Evolutionary conservation across 306 rosid genomes (phyloP), one percentile per base, ranked within the genome.

Genomic region (Trifolium repens): DNA sequence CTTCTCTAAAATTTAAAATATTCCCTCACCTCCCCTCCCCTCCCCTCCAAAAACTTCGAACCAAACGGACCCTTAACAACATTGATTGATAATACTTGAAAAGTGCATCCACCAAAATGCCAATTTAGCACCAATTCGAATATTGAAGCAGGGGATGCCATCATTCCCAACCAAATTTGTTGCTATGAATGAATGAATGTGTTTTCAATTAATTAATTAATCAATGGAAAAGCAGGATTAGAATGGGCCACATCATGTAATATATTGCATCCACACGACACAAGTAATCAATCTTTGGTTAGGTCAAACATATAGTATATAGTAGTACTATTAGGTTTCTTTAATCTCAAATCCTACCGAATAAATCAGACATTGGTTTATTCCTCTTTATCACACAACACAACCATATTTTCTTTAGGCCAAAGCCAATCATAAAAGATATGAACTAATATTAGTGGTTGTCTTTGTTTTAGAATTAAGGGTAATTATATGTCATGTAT

Each of bases 361-460:
- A 7, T 53, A 53, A 17, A 16, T 17, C 12, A 4, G 7, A 77
- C 79, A 72, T 72, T 82, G 74, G 32, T 69, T 69, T 69, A 73
- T 78, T 78, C 80, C 78, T 78, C 74, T 78, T 82, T 69, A 74
- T 78, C 68, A 12, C 60, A 35, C 44, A 55, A 55, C 61, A 55
- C 7, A 55, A 5, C 54, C 58, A 61, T 67, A 27, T 73, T 66
- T 60, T 73, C 79, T 75, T 80, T 80, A 52, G 42, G 79, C 64
- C 63, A 75, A 27, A 83, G 19, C 73, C 84, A 68, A 67, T 67
- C 37, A 58, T 53, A 74, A 67, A 70, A 49, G 82, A 79, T 69
- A 65, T 71, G 60, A 74, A 47, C 59, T 17, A 75, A 32, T 27
- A 37, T 47, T 69, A 66, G 76, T 85, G 79, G 50, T 68, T 57